Evolutionary conservation across 371 early-diverging fungal genomes (phyloP), one percentile per base, ranked within the genome.

Genomic region (Lichtheimia hyalospora): DNA sequence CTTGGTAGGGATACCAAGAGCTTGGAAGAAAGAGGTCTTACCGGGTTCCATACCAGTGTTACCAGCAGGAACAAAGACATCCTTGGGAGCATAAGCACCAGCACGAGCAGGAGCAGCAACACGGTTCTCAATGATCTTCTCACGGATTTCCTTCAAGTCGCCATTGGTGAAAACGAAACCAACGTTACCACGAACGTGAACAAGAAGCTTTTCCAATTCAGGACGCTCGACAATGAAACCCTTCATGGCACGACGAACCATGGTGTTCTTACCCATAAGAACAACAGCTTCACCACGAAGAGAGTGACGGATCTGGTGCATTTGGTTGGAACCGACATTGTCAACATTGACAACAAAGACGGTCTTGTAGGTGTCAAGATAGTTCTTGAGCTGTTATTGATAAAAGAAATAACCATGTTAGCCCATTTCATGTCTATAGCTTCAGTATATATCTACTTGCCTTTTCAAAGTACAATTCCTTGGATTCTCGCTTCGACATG

Each of bases 231-330:
- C 54, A 63, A 89, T 66, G 64, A 93, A 70, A 67, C 86, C 85
- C 76, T 92, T 88, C 67, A 99, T 86, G 59, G 95, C 98, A 79
- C 94, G 90, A 74, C 97, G 97, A 58, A 99, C 97, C 93, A 97
- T 96, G 80, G 99, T 99, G 96, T 99, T 99, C 93, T 99, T 99
- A 73, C 99, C 99, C 96, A 99, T 98, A 49, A 99, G 89, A 57
- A 99, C 90, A 73, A 88, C 92, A 68, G 91, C 97, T 58, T 92
- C 82, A 54, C 92, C 93, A 79, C 99, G 93, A 76, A 98, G 90
- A 60, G 89, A 79, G 71, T 88, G 82, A 89, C 99, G 97, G 81
- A 98, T 94, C 73, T 94, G 89, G 91, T 99, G 99, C 95, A 99
- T 96, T 89, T 99, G 99, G 91, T 96, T 98, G 76, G 99, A 98